phyloP scores from a whole-genome alignment of 208 protist genomes.

The Trichomonas vaginalis region DNA sequence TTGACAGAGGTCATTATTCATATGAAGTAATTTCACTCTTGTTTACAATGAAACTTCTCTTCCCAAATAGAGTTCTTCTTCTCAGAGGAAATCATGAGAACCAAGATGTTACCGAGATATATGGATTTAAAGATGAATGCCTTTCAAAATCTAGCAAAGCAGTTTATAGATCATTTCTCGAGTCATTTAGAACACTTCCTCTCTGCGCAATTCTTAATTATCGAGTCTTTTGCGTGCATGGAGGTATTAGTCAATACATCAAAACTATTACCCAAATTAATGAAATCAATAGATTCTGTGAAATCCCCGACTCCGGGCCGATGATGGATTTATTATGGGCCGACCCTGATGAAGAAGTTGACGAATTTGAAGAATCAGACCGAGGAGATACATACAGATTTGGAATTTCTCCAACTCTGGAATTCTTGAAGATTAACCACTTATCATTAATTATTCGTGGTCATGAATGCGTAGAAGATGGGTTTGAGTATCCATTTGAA shows the following conservation, averaged over 20 bases:
- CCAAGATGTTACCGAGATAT: neutral
- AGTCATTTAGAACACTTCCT: neutral
- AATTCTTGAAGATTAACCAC: neutral
- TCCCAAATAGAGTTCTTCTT: neutral
- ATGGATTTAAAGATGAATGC: neutral
- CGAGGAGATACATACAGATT: neutral
- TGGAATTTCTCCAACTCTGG: too few relatives aligned
- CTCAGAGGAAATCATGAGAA: neutral
- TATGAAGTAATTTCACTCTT: neutral
- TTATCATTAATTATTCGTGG: neutral
- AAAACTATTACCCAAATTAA: neutral
- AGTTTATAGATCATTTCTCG: neutral
- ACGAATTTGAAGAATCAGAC: neutral
- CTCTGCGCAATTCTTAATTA: neutral
- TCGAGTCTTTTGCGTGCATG: neutral
- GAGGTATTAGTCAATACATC: neutral
- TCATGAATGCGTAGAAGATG: neutral
- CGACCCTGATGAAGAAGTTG: neutral
- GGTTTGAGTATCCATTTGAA: neutral
- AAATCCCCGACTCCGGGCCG: too few relatives aligned
- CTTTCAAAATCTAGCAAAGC: neutral
- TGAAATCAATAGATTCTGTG: neutral
- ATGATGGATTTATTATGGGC: neutral
- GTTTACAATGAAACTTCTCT: neutral
- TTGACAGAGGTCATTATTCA: neutral